A percentile compares a stretch with the other conserved stretches of the same genome.
Evolutionary conservation across 148 eudicot genomes (phyloP).

Genomic region (Suaeda aralocaspica): DNA sequence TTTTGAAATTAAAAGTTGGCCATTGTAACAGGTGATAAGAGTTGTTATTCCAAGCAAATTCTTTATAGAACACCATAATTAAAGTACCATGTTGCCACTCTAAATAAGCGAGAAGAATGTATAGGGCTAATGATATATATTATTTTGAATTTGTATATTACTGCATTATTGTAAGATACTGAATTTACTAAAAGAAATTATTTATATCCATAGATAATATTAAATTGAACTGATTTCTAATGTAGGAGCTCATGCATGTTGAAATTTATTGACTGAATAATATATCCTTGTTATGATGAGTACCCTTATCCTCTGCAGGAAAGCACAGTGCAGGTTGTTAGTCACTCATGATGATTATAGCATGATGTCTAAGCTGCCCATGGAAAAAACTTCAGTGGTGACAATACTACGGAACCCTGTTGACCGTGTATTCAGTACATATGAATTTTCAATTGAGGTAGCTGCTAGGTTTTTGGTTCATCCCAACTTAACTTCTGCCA

Average conservation of each 20-base stretch:
- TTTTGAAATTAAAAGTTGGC: too few relatives aligned
- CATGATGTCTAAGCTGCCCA: slow-evolving; percentile 79
- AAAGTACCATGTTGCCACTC: background rate
- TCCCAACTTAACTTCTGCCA: slow-evolving; percentile 77
- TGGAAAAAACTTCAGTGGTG: slow-evolving; percentile 80
- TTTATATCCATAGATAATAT: too few relatives aligned
- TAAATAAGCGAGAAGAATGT: background rate
- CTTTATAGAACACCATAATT: too few relatives aligned
- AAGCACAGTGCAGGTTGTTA: slow-evolving; percentile 71
- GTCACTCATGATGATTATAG: slow-evolving; percentile 94
- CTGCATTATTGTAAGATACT: too few relatives aligned
- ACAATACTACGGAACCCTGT: slow-evolving; percentile 87
- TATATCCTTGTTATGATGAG: background rate
- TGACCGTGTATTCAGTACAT: slow-evolving; percentile 91
- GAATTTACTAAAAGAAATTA: too few relatives aligned
- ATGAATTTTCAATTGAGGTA: slow-evolving; percentile 88
- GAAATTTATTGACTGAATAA: background rate
- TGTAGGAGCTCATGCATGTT: background rate
- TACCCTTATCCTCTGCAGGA: slow-evolving; percentile 45
- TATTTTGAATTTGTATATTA: background rate
- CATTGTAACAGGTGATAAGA: too few relatives aligned
- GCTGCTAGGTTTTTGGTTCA: slow-evolving; percentile 91
- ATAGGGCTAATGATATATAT: background rate
- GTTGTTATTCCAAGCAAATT: too few relatives aligned
- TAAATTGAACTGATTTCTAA: too few relatives aligned